Evolutionary conservation across 208 protist genomes (phyloP), one percentile per base, ranked within the genome.

Genomic region (Balamuthia mandrillaris): DNA sequence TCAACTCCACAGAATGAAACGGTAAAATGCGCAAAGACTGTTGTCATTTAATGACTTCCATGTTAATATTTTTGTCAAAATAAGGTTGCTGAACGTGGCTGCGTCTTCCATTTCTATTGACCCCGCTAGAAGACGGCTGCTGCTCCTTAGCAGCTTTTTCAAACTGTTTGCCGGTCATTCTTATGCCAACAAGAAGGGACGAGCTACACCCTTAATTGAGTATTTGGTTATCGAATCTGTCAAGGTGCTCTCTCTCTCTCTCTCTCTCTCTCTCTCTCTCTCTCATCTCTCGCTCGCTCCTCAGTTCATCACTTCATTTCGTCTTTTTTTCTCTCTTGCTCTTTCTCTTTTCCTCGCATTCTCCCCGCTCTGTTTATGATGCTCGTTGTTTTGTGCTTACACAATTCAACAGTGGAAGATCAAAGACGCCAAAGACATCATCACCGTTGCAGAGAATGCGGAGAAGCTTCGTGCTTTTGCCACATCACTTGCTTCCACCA

Each of bases 361-460:
- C n/a, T n/a, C n/a, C n/a, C n/a, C n/a, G n/a, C n/a, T n/a, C n/a
- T n/a, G n/a, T n/a, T n/a, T n/a, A n/a, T n/a, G n/a, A n/a, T n/a
- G n/a, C n/a, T n/a, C n/a, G n/a, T n/a, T n/a, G n/a, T n/a, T n/a
- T n/a, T n/a, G n/a, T n/a, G n/a, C n/a, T n/a, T n/a, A n/a, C n/a
- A n/a, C n/a, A 56, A 56, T 24, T 56, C 49, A 24, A 18, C 29
- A 81, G 72, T 81, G 72, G 72, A 81, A 81, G 72, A 35, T 60
- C 33, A 81, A 81, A 39, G 72, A 81, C 29, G 45, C 41, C 31
- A 49, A 81, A 7, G 72, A 81, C 10, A 49, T 81, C n/a, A 0
- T 44, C 33, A 27, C 45, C 14, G 31, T 81, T 3, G 47, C 41
- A 18, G 41, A 24, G 47, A 39, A n/a, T 18, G 33, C 45, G 14